Conservation (phyloP, 441 rosid genomes). For the Geranium incanum region DNA sequence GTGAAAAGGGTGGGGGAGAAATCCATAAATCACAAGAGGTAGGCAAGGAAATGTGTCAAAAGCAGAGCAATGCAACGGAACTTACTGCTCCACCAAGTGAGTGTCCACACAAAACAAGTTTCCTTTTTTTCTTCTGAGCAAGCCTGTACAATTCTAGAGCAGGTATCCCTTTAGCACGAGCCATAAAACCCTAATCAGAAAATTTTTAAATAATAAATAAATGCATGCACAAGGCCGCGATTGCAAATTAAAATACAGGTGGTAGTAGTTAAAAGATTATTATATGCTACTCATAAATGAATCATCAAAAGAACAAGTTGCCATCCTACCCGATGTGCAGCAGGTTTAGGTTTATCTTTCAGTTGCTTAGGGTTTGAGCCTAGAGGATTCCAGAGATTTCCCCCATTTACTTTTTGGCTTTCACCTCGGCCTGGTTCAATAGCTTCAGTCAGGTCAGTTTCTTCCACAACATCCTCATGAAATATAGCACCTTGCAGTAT, state of each 20-base stretch:
- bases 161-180: conserved; percentile 98
- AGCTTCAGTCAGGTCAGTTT: conserved; percentile 32
- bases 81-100: conserved; percentile 99
- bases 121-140: conserved; percentile 86
- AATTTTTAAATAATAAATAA: conserved; percentile 14
- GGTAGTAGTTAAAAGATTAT: background rate
- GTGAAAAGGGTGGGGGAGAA: conserved; percentile 9
- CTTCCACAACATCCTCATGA: conserved; percentile 68
- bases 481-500: conserved; percentile 91
- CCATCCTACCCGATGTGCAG: conserved; percentile 81
- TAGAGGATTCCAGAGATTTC: conserved; percentile 32
- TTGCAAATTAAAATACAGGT: background rate
- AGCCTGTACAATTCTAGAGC: conserved; percentile 90
- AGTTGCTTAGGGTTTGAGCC: conserved; percentile 47
- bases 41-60: background rate
- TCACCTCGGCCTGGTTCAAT: conserved; percentile 39
- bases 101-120: conserved; percentile 97
- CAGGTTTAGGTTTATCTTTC: conserved; percentile 72
- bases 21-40: conserved; percentile 8
- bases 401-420: conserved; percentile 41
- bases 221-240: background rate
- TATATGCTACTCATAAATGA: background rate
- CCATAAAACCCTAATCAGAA: conserved; percentile 78
- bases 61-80: conserved; percentile 20
- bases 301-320: background rate